phyloP scores from a whole-genome alignment of 1,284 basidiomycete genomes.

The Trichosporon faecale region DNA sequence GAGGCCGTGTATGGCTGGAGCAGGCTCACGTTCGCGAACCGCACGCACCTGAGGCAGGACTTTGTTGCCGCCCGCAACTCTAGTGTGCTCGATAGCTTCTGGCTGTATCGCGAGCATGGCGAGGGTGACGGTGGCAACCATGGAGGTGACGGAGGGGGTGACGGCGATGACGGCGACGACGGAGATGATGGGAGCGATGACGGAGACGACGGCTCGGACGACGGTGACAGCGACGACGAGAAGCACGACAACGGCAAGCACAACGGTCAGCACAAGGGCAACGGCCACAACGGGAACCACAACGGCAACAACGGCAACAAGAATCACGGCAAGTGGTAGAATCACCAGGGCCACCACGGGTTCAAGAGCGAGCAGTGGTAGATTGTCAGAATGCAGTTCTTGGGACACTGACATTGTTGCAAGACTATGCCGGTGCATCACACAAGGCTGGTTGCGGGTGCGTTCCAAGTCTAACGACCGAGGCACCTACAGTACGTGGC shows the following conservation, averaged over 20 bases:
- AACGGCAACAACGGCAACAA: background rate
- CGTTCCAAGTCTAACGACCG: too few species aligned
- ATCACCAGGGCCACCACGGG: too few species aligned
- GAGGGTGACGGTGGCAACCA: background rate
- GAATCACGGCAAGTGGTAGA: background rate
- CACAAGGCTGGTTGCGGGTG: too few species aligned
- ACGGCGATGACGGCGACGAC: conserved; percentile 2
- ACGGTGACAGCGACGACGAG: background rate
- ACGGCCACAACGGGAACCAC: background rate
- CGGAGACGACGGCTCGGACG: background rate
- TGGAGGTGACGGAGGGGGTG: background rate
- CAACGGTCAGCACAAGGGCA: background rate
- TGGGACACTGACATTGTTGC: too few species aligned
- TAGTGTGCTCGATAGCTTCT: conserved; percentile 28
- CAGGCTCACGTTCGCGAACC: conserved; percentile 41
- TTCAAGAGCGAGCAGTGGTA: too few species aligned
- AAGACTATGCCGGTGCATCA: too few species aligned
- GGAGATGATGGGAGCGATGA: conserved; percentile 3
- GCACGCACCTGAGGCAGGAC: conserved; percentile 35
- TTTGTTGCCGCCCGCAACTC: conserved; percentile 31
- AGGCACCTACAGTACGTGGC: too few species aligned
- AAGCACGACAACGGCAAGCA: background rate
- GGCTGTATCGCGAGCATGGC: conserved; percentile 27
- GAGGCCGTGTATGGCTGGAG: conserved; percentile 40
- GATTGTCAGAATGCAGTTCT: background rate